Conservation (phyloP, 257 asterid genomes). For the Solanum ossicruentum region DNA sequence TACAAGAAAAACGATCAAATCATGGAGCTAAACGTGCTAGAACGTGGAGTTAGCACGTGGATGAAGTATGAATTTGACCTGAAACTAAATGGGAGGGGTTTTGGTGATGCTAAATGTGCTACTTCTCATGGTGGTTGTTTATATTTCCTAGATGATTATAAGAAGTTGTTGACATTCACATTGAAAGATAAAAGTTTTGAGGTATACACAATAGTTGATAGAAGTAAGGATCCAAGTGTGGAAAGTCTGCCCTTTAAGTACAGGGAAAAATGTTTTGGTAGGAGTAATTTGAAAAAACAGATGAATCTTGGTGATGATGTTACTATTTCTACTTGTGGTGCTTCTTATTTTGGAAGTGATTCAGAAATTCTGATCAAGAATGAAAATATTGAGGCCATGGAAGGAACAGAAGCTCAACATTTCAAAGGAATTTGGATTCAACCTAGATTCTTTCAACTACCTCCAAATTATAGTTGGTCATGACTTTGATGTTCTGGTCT, state of each 20-base stretch:
- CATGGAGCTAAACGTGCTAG: neutral
- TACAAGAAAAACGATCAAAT: neutral
- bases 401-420: neutral
- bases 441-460: slow-evolving; percentile 12
- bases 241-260: neutral
- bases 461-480: slow-evolving; percentile 6
- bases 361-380: neutral
- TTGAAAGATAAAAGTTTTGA: neutral
- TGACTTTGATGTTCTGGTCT: neutral
- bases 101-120: neutral
- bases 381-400: slow-evolving; percentile 1
- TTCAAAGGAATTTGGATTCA: slow-evolving; percentile 19
- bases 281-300: neutral
- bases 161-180: neutral
- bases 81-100: neutral
- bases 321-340: slow-evolving; percentile 2
- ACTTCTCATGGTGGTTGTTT: neutral
- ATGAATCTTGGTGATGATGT: slow-evolving; percentile 1
- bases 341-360: neutral
- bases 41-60: neutral
- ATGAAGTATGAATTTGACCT: neutral
- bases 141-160: neutral
- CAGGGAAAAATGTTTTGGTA: neutral
- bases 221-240: neutral
- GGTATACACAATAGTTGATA: neutral